Conservation (phyloP, 768 basidiomycete genomes). For the Boletus rubropictus region DNA sequence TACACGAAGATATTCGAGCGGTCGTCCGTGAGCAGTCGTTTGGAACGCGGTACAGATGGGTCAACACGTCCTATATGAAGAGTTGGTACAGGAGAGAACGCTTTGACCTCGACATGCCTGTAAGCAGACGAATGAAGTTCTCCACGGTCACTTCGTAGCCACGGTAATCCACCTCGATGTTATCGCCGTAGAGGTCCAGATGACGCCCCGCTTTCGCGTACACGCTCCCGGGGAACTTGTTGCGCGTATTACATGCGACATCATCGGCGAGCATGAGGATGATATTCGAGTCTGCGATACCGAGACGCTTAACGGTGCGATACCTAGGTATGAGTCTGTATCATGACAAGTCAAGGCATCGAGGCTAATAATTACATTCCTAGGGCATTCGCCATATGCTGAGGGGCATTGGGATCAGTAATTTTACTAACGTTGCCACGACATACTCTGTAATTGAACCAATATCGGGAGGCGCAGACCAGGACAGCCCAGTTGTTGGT, state of each 20-base stretch:
- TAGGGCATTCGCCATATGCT: constrained; percentile 99
- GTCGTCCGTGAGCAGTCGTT: constrained; percentile 87
- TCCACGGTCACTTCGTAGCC: constrained; percentile 98
- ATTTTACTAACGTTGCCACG: not conserved
- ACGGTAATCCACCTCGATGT: constrained; percentile 96
- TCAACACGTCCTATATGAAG: constrained; percentile 68
- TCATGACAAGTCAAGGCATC: not conserved
- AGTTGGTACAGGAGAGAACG: not conserved
- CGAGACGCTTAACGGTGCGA: constrained; percentile 94
- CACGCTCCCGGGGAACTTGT: constrained; percentile 87
- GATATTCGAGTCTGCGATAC: constrained; percentile 97
- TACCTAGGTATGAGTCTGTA: constrained; percentile 54
- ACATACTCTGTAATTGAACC: constrained; percentile 97
- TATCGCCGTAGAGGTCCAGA: constrained; percentile 90
- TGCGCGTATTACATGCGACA: constrained; percentile 87
- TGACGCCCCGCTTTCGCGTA: constrained; percentile 81
- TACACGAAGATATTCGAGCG: constrained; percentile 93
- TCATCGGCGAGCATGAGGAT: constrained; percentile 99
- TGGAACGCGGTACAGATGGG: constrained; percentile 80
- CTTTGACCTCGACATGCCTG: constrained; percentile 51
- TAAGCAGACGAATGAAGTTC: constrained; percentile 87
- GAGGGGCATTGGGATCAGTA: constrained; percentile 3
- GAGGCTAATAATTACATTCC: constrained; percentile 67
- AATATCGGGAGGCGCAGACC: constrained; percentile 89
- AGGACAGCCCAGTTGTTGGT: constrained; percentile 99